Conservation (phyloP, 2,329 filamentous ascomycete genomes). For the Trichoderma oligosporum region DNA sequence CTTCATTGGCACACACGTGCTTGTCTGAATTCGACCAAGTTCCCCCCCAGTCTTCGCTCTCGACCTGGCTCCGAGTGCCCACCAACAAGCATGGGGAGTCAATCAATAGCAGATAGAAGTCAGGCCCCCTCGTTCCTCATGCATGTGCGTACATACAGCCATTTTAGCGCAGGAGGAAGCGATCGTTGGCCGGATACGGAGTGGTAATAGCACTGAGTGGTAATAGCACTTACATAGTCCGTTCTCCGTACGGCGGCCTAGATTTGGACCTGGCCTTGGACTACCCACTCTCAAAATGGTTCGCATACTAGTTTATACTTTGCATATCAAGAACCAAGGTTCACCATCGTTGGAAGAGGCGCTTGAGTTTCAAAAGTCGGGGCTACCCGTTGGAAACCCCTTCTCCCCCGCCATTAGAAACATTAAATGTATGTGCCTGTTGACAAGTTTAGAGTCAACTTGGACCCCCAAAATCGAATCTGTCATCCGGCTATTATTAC, state of each 20-base stretch:
- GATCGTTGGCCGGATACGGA: constrained; percentile 18
- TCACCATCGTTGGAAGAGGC: constrained; percentile 5
- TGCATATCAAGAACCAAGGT: constrained; percentile 16
- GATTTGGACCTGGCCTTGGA: constrained; percentile 7
- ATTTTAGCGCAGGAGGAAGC: constrained; percentile 10
- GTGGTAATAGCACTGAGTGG: no score
- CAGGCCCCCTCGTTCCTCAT: constrained; percentile 13
- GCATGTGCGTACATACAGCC: no score
- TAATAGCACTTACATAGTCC: no score
- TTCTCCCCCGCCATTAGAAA: background rate
- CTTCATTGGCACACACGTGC: background rate
- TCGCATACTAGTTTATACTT: no score
- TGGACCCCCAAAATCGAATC: background rate
- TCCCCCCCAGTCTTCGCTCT: background rate
- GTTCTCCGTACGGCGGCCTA: no score
- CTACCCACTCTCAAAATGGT: constrained; percentile 4
- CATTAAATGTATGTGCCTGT: background rate
- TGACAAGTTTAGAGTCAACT: background rate
- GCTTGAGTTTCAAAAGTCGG: constrained; percentile 19
- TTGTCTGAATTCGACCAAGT: background rate
- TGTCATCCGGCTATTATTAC: background rate
- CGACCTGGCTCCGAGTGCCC: background rate
- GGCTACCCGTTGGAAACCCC: background rate
- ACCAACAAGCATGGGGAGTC: background rate
- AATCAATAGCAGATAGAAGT: background rate